phyloP scores from a whole-genome alignment of 495 filamentous ascomycete species.

The Annulohypoxylon maeteangense region DNA sequence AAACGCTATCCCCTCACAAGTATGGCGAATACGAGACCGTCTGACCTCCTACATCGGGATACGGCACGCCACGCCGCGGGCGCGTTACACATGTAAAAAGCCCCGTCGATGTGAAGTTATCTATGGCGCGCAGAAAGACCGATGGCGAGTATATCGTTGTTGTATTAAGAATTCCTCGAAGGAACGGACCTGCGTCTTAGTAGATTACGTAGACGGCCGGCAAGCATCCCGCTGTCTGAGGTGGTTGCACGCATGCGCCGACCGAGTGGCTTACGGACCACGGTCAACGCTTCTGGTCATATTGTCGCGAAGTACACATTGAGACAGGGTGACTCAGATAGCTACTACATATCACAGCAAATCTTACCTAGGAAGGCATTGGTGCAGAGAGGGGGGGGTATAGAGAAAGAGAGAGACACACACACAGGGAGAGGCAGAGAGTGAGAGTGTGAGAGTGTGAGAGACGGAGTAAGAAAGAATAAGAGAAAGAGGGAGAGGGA shows the following conservation, averaged over 20 bases:
- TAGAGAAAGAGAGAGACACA: neutral
- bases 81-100: slow-evolving; percentile 1
- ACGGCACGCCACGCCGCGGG: slow-evolving; percentile 20
- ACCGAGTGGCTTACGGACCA: neutral
- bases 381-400: neutral
- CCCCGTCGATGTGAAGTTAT: slow-evolving; percentile 14
- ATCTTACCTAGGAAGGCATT: neutral
- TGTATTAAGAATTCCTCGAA: slow-evolving; percentile 23
- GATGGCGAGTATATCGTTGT: neutral
- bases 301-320: neutral
- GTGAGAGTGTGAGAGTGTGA: too few species aligned
- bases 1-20: neutral
- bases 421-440: too few species aligned
- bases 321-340: slow-evolving; percentile 1
- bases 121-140: slow-evolving; percentile 8
- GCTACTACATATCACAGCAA: neutral
- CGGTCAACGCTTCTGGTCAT: slow-evolving; percentile 9
- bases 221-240: neutral
- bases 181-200: slow-evolving; percentile 32
- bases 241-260: neutral
- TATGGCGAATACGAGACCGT: slow-evolving; percentile 21
- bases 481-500: neutral
- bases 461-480: neutral
- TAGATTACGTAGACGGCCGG: slow-evolving; percentile 5
- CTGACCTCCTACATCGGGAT: slow-evolving; percentile 19